Evolutionary conservation across 106 monocot genomes (phyloP), one percentile per base, ranked within the genome.

Genomic region (Vanilla planifolia): DNA sequence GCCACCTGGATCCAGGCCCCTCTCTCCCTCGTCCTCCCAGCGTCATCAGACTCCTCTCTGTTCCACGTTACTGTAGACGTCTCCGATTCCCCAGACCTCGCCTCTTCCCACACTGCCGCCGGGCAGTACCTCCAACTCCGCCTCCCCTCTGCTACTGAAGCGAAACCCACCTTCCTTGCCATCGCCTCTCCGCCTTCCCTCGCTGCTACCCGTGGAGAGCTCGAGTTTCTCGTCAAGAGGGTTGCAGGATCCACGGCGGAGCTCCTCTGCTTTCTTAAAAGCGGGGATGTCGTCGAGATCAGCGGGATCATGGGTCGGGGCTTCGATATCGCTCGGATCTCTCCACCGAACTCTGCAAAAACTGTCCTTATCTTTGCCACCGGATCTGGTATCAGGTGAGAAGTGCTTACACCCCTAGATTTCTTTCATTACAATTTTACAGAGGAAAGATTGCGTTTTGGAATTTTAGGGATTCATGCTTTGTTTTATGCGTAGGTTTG

Each of bases 111-210:
- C 78, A 65, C 71, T 27, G 62, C 52, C 30, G 68, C 84, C 29
- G 92, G 92, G 2, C 92, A 92, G 79, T 92, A 87, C 73, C 75
- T 92, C 67, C 87, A 86, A 55, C 53, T 92, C 63, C 84, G 88
- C 40, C 33, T 81, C 46, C 78, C 84, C 30, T 53, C 48, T 16
- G 61, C 61, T 5, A 36, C 35, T 13, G 28, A 59, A 9, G 30
- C 59, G 8, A 84, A 81, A 39, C 88, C 88, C 24, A 52, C 67
- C 36, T 79, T 92, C 62, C 76, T 92, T 25, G 80, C 92, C 36
- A 79, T 92, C 57, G 87, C 92, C 8, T 92, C 93, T 2, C 79
- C 92, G n/a, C 93, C 83, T 0, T 25, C 55, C 25, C 15, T 53
- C 5, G 68, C 78, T 22, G 39, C 52, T 11, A 25, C 40, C 23